Base-by-base conservation (phyloP, 345 rosid species). In the Toxicodendron radicans region DNA sequence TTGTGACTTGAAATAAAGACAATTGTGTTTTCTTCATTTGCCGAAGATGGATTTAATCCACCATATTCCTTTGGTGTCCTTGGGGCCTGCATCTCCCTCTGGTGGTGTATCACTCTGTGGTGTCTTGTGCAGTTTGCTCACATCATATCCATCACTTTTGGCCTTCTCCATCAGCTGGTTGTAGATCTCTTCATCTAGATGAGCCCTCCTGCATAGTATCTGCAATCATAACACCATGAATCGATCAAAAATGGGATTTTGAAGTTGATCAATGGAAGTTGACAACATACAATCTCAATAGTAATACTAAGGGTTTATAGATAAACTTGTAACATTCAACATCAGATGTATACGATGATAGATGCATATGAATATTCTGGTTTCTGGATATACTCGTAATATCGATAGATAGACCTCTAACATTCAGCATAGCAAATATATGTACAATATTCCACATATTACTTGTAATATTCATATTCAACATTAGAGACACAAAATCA, bases 11-110 rank as follows among this genome's bases (percentile, higher is more conserved):
- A 9, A 6, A 16, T 32, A 43, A 10, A 24, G 59, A 45, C 38
- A 43, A 20, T 27, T 5, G 1, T 33, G 17, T 27, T 24, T 14
- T n/a, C 5, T 61, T 43, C 84, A 87, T 76, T 71, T 92, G 16
- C 97, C 94, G 0, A 95, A 43, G n/a, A 95, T 10, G 69, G 98
- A 90, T 75, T 87, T 91, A 81, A 92, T 13, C 99, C 97, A 95
- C 99, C 97, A 91, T 16, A 88, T 16, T 68, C 97, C 99, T 74
- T 90, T 91, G 68, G 81, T 54, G 82, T 92, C 99, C 32, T 79
- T 75, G 0, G 94, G 87, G 12, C 85, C 81, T 3, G 80, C 58
- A 27, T 86, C 73, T 52, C 77, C 76, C 68, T 82, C 90, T 0
- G 98, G 96, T 62, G 97, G 92, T 9, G 86, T 43, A 41, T 85